Conservation (phyloP, 768 basidiomycete genomes). For the Gymnopilus dilepis region DNA sequence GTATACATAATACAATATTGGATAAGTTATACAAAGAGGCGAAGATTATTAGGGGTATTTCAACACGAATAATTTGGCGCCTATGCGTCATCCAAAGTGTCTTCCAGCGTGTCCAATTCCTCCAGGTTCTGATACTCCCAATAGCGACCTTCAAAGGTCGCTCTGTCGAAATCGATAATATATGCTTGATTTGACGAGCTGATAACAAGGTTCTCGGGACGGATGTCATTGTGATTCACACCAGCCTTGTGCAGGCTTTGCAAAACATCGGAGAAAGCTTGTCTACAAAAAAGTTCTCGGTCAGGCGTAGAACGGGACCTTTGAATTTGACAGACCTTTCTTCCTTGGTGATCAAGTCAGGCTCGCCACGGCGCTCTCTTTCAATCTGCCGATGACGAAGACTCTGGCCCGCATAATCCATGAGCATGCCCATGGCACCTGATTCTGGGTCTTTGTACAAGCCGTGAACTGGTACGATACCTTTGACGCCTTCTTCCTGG, state of each 20-base stretch:
- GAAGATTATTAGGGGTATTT: too few relatives aligned
- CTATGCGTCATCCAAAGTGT: too few relatives aligned
- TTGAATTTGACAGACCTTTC: neutral
- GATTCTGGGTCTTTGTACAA: conserved; percentile 21
- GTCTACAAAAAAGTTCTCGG: conserved; percentile 9
- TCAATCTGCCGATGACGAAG: neutral
- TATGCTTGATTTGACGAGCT: neutral
- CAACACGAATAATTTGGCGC: too few relatives aligned
- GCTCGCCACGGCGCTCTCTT: neutral
- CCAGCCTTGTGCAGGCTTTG: conserved; percentile 29
- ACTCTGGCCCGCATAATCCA: conserved; percentile 16
- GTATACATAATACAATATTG: too few relatives aligned
- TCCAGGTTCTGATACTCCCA: too few relatives aligned
- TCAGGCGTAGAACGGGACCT: neutral
- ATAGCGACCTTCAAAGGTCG: too few relatives aligned
- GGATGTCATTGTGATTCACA: conserved; percentile 31
- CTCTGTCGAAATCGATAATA: neutral
- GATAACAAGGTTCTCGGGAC: conserved; percentile 23
- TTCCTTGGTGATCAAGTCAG: neutral
- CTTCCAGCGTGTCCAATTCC: too few relatives aligned
- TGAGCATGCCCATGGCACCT: conserved; percentile 19
- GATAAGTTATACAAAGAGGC: too few relatives aligned
- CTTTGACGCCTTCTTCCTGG: conserved; percentile 4
- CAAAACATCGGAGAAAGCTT: conserved; percentile 18
- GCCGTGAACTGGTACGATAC: conserved; percentile 20